A percentile compares a stretch with the other conserved stretches of the same genome.
These are phyloP conservation scores for Grosmannia penicillata DNA, from an alignment of 2,329 filamentous ascomycete genomes.

Conservation along the genomic window DNA sequence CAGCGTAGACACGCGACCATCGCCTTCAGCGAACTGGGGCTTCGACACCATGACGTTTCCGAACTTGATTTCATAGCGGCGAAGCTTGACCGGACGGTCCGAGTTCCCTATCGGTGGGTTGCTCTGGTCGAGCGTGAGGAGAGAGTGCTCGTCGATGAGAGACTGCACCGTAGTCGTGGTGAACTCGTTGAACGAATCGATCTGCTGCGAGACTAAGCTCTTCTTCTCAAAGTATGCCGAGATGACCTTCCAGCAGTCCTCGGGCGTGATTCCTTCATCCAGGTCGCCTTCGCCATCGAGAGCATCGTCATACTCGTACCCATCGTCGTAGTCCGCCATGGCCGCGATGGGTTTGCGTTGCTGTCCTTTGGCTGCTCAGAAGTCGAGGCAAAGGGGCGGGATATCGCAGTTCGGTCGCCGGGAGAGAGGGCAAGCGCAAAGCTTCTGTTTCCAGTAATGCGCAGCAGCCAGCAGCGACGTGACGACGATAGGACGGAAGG, in stretches of 20 bases:
- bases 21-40: constrained; percentile 83
- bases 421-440: too few species aligned
- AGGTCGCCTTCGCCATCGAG: constrained; percentile 56
- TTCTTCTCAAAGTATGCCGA: constrained; percentile 94
- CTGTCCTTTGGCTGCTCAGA: too few species aligned
- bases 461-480: too few species aligned
- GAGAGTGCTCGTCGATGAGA: constrained; percentile 82
- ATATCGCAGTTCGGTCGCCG: neutral
- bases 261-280: constrained; percentile 69
- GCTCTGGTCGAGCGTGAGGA: constrained; percentile 86
- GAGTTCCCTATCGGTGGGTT: constrained; percentile 62
- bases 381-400: too few species aligned
- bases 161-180: constrained; percentile 89
- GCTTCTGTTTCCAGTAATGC: too few species aligned
- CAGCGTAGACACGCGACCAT: constrained; percentile 73
- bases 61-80: constrained; percentile 91
- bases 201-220: constrained; percentile 90
- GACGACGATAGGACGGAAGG: neutral
- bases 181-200: constrained; percentile 97
- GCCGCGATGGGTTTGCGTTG: constrained; percentile 5
- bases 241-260: constrained; percentile 98
- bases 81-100: constrained; percentile 68
- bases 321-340: constrained; percentile 43
- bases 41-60: constrained; percentile 78
- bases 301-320: constrained; percentile 25